phyloP scores from a whole-genome alignment of 257 asterid species.

The Jacaranda mimosifolia region DNA sequence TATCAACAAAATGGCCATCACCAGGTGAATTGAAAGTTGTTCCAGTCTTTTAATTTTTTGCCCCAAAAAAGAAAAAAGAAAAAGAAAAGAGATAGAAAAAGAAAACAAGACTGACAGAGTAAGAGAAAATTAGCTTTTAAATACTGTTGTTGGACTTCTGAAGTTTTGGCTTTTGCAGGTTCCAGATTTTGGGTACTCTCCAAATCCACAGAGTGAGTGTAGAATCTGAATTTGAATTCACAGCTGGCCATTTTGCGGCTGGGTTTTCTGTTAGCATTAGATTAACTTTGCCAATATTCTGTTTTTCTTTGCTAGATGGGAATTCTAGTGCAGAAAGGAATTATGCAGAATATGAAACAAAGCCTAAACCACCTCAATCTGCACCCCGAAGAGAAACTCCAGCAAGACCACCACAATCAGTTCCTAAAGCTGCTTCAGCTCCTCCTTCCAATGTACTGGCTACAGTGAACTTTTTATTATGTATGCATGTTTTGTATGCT shows the following conservation, averaged over 20 bases:
- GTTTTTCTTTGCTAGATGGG: conserved; percentile 62
- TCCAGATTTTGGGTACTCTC: conserved; percentile 80
- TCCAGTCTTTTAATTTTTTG: conserved; percentile 38
- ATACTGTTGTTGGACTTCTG: conserved; percentile 31
- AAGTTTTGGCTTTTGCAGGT: conserved; percentile 60
- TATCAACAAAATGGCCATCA: conserved; percentile 79
- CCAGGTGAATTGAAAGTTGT: conserved; percentile 69
- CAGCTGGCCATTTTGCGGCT: conserved; percentile 3
- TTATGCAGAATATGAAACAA: conserved; percentile 63
- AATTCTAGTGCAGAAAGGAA: conserved; percentile 77
- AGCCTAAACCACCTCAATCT: conserved; percentile 66
- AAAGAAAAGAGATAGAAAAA: conserved; percentile 12
- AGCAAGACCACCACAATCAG: conserved; percentile 73
- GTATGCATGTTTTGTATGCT: neutral
- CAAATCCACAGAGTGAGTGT: conserved; percentile 81
- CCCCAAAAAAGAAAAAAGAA: neutral
- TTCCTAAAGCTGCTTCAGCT: conserved; percentile 70
- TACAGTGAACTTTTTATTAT: conserved; percentile 25
- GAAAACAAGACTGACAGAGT: conserved; percentile 7
- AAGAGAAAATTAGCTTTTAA: conserved; percentile 21
- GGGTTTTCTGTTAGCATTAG: conserved; percentile 1
- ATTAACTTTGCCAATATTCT: conserved; percentile 14
- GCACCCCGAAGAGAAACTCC: conserved; percentile 64
- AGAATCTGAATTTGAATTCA: conserved; percentile 36
- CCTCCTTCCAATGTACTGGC: conserved; percentile 74